Conservation (phyloP, 805 yeast genomes). For the Starmerella etchellsii region DNA sequence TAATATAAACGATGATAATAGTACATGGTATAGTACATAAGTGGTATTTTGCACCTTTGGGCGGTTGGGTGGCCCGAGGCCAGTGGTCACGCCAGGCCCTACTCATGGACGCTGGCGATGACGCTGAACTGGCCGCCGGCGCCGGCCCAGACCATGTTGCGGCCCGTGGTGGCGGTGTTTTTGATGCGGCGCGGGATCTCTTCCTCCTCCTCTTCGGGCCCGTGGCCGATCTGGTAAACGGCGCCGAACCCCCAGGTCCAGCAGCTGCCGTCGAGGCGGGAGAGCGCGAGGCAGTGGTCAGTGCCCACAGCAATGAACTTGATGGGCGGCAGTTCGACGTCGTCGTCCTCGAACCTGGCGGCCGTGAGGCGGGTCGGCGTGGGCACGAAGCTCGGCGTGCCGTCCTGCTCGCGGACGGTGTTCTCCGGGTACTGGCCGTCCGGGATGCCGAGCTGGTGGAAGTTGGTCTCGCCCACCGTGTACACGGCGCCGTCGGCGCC, state of each 20-base stretch:
- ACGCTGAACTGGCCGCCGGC: slow-evolving; percentile 96
- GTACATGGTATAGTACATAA: too few species aligned
- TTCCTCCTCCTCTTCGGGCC: slow-evolving; percentile 70
- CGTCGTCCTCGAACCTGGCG: slow-evolving; percentile 22
- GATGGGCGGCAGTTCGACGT: slow-evolving; percentile 39
- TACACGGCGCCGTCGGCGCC: slow-evolving; percentile 60
- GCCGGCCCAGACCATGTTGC: slow-evolving; percentile 59
- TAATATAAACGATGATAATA: too few species aligned
- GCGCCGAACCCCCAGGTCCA: slow-evolving; percentile 98
- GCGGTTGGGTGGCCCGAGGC: too few species aligned
- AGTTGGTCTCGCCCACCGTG: slow-evolving; percentile 84
- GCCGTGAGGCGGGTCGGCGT: slow-evolving; percentile 57
- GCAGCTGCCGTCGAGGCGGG: slow-evolving; percentile 61
- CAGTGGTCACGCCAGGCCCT: too few species aligned
- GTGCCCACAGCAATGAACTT: slow-evolving; percentile 67
- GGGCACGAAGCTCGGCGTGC: slow-evolving; percentile 64
- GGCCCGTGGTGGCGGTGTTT: slow-evolving; percentile 83
- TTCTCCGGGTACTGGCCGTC: slow-evolving; percentile 49
- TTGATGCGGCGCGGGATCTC: slow-evolving; percentile 78
- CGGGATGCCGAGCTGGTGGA: slow-evolving; percentile 81
- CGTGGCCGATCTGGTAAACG: slow-evolving; percentile 91
- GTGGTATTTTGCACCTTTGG: too few species aligned
- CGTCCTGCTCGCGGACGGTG: slow-evolving; percentile 66
- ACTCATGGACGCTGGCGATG: slow-evolving; percentile 52
- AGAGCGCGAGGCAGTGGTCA: slow-evolving; percentile 81